Percentiles rank a stretch among this genome's conserved stretches.
phyloP scores from a whole-genome alignment of 1,139 yeast species.

The Ogataea hybrid region DNA sequence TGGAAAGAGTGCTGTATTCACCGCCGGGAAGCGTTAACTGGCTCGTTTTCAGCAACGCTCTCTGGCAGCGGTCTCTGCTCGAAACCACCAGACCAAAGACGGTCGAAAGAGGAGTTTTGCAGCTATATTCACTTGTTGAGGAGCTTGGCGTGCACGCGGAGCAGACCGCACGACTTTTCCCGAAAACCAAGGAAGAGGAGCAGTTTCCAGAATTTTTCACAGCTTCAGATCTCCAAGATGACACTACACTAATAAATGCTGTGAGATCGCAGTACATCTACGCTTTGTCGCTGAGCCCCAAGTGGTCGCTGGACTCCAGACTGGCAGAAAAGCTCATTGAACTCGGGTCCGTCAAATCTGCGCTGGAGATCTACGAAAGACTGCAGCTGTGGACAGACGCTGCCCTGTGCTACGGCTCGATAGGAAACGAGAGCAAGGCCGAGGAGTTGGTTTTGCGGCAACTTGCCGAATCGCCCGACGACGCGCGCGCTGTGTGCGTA shows the following conservation, averaged over 20 bases:
- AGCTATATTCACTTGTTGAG: slow-evolving; percentile 89
- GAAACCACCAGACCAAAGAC: slow-evolving; percentile 84
- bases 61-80: slow-evolving; percentile 86
- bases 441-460: slow-evolving; percentile 56
- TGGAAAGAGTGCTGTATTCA: slow-evolving; percentile 64
- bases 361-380: slow-evolving; percentile 85
- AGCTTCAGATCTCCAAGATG: slow-evolving; percentile 15
- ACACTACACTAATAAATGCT: slow-evolving; percentile 38
- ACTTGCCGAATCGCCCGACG: slow-evolving; percentile 58
- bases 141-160: slow-evolving; percentile 73
- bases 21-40: slow-evolving; percentile 57
- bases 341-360: slow-evolving; percentile 81
- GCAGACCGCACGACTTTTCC: slow-evolving; percentile 53
- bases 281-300: slow-evolving; percentile 73
- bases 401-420: slow-evolving; percentile 88
- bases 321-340: slow-evolving; percentile 89
- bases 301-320: slow-evolving; percentile 80
- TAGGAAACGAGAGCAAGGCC: slow-evolving; percentile 73
- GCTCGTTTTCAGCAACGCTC: slow-evolving; percentile 76
- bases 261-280: slow-evolving; percentile 68
- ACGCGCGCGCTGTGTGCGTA: slow-evolving; percentile 82
- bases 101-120: slow-evolving; percentile 89
- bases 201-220: slow-evolving; percentile 28
- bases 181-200: slow-evolving; percentile 42
- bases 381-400: slow-evolving; percentile 76